phyloP scores from a whole-genome alignment of 106 monocot genomes.

The Allium cepa region DNA sequence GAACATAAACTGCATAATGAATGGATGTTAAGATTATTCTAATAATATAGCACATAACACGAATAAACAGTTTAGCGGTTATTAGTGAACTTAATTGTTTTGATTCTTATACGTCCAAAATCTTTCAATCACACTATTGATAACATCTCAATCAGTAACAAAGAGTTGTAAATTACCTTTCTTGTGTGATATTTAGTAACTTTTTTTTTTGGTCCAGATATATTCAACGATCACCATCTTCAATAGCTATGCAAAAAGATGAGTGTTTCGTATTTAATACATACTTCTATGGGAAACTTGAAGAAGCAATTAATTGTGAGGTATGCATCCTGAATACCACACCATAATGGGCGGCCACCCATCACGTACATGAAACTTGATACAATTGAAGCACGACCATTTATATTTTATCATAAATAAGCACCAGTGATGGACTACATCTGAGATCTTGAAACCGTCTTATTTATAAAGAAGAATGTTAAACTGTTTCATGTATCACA shows the following conservation, averaged over 20 bases:
- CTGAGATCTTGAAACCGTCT: neutral
- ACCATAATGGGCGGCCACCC: neutral
- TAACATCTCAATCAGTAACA: no score
- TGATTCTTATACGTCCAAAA: no score
- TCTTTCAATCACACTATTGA: no score
- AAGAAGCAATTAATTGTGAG: conserved; percentile 47
- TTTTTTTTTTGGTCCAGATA: conserved; percentile 22
- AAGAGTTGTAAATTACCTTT: no score
- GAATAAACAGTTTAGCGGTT: no score
- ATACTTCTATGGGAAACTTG: conserved; percentile 75
- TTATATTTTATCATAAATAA: neutral
- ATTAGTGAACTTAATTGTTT: no score
- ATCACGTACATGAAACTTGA: neutral
- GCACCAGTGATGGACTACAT: neutral
- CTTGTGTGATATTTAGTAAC: neutral
- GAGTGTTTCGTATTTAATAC: conserved; percentile 70
- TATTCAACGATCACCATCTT: conserved; percentile 31
- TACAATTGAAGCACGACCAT: neutral
- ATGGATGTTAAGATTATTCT: no score
- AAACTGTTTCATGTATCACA: no score
- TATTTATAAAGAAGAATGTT: no score
- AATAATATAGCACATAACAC: no score
- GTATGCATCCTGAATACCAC: conserved; percentile 18
- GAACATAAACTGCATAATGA: no score
- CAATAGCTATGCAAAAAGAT: conserved; percentile 10